Base-by-base conservation (phyloP, 1,284 basidiomycete species). In the Malassezia brasiliensis region DNA sequence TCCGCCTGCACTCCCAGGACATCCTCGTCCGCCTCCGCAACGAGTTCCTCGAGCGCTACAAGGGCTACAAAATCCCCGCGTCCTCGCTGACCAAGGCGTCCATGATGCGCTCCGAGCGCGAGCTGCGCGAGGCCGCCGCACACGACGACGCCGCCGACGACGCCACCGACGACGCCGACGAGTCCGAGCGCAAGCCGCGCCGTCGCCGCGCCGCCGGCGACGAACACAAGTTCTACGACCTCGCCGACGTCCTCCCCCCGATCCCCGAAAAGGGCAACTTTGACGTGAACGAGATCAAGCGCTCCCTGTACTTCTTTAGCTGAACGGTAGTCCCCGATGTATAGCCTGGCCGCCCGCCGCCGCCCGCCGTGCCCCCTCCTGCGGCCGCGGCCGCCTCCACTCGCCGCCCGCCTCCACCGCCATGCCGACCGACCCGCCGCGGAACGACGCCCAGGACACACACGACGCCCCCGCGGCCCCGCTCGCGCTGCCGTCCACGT, bases 211-310 rank as follows among this genome's bases (percentile, higher is more conserved):
- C 47, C 35, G 37, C 46, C 41, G 55, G 56, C 9, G 36, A 40
- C 37, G 60, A 59, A 50, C 57, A 71, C 49, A 72, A 74, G 54
- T 93, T 90, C 73, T 81, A 93, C 57, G 79, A 83, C 60, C 77
- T 98, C 36, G 77, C 79, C 30, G 85, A 88, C 64, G 67, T 93
- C 61, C 75, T 98, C 14, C 91, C 91, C 0, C 83, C 85, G 0
- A 77, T 91, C 20, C 93, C 93, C 0, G 76, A 83, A 72, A 88
- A 89, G 78, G 94, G 93, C 56, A 79, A 81, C 53, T 96, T 98
- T 75, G 83, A 90, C 66, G 89, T 99, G 59, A 79, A 83, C 69
- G 81, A 81, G 61, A 91, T 96, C 77, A 70, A 64, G 59, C 52
- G 61, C 38, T 71, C 68, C 35, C 50, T 71, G 47, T 72, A 72